Evolutionary conservation across 345 rosid species (phyloP).

Genomic region (Iberis pinnata): DNA sequence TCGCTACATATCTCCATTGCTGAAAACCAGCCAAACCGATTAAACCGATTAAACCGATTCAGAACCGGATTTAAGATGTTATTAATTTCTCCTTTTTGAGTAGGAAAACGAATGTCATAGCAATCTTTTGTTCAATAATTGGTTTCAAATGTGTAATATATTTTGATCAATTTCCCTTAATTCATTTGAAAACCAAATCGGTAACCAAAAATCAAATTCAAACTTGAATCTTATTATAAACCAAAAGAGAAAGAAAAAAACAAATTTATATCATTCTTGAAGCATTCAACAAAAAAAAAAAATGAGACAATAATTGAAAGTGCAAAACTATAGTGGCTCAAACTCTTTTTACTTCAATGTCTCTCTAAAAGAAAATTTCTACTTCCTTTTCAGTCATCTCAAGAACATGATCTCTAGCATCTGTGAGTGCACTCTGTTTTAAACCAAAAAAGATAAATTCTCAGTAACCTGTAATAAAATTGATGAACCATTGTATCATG

Average conservation of each 20-base stretch:
- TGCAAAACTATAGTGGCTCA: no score
- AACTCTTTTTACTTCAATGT: neutral
- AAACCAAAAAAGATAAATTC: neutral
- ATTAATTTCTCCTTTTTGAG: no score
- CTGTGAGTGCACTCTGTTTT: slow-evolving; percentile 70
- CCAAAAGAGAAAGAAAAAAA: neutral
- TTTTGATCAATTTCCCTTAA: neutral
- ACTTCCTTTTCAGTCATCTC: slow-evolving; percentile 96
- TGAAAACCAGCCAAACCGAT: neutral
- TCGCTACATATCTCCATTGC: no score
- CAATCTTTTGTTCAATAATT: neutral
- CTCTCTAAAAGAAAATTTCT: slow-evolving; percentile 58
- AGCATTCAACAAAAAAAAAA: no score
- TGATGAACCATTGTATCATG: no score
- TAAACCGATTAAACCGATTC: neutral
- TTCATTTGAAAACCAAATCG: neutral
- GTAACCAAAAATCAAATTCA: neutral
- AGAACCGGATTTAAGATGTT: slow-evolving; percentile 12
- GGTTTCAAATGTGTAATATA: neutral
- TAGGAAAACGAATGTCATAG: no score
- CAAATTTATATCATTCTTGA: neutral
- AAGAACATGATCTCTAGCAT: slow-evolving; percentile 85
- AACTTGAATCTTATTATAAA: no score
- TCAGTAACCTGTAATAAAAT: neutral
- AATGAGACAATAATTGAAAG: no score